Evolutionary conservation across 2,329 filamentous ascomycete genomes (phyloP).

Genomic region (Parastagonospora nodorum): DNA sequence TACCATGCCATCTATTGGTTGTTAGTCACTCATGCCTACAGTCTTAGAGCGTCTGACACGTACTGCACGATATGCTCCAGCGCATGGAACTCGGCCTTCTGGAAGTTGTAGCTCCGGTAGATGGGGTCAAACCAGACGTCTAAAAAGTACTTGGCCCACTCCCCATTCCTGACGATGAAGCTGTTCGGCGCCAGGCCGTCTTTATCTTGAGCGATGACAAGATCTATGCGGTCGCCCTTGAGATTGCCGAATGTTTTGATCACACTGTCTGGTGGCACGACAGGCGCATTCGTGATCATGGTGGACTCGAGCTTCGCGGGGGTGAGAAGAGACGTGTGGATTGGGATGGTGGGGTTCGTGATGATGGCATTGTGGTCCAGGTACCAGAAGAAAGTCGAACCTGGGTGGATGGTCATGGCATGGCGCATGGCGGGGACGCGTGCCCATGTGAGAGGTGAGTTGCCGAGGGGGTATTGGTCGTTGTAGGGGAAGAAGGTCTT

Average conservation of each 20-base stretch:
- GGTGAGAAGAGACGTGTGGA: conserved; percentile 74
- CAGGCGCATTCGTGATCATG: conserved; percentile 83
- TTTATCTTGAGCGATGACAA: conserved; percentile 83
- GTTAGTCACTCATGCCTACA: conserved; percentile 31
- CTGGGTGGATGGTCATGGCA: conserved; percentile 78
- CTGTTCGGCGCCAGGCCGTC: conserved; percentile 78
- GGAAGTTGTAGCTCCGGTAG: conserved; percentile 93
- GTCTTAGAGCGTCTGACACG: conserved; percentile 15
- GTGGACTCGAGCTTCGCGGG: conserved; percentile 69
- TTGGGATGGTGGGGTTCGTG: conserved; percentile 75
- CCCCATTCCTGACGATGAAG: conserved; percentile 79
- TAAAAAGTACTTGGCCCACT: conserved; percentile 90
- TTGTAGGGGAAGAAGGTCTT: conserved; percentile 78
- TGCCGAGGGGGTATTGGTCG: conserved; percentile 74
- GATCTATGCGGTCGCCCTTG: conserved; percentile 75
- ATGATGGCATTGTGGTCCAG: conserved; percentile 85
- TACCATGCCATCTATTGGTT: conserved; percentile 87
- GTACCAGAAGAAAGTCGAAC: conserved; percentile 83
- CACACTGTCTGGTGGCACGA: conserved; percentile 94
- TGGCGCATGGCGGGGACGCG: conserved; percentile 86
- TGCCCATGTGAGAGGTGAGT: conserved; percentile 67
- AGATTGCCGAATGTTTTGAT: conserved; percentile 91
- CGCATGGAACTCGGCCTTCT: conserved; percentile 90
- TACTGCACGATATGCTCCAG: conserved; percentile 66
- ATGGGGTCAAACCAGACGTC: conserved; percentile 97